phyloP scores from a whole-genome alignment of 1,284 basidiomycete genomes.

The Trichosporon ovoides region DNA sequence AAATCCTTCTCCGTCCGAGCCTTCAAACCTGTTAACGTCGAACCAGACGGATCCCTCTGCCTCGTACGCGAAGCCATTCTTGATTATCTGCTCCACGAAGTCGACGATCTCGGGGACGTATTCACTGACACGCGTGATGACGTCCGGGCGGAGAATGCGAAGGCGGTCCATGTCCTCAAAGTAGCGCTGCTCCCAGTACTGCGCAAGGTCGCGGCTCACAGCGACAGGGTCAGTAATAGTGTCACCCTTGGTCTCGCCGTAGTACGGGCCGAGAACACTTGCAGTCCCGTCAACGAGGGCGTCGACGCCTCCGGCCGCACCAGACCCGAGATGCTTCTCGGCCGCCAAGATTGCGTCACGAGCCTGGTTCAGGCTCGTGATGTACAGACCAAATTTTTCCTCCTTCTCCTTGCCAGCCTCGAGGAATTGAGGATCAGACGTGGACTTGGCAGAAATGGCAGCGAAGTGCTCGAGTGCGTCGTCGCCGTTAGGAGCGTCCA shows the following conservation, averaged over 20 bases:
- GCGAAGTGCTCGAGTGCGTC: slow-evolving; percentile 56
- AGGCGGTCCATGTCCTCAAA: slow-evolving; percentile 90
- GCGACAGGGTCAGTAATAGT: slow-evolving; percentile 75
- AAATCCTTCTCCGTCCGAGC: slow-evolving; percentile 52
- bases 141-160: slow-evolving; percentile 80
- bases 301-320: slow-evolving; percentile 53
- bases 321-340: slow-evolving; percentile 40
- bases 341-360: slow-evolving; percentile 37
- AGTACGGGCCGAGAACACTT: slow-evolving; percentile 66
- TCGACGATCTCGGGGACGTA: slow-evolving; percentile 91
- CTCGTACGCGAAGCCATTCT: slow-evolving; percentile 87
- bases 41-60: slow-evolving; percentile 91
- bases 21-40: slow-evolving; percentile 83
- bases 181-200: slow-evolving; percentile 85
- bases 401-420: slow-evolving; percentile 66
- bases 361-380: slow-evolving; percentile 62
- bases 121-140: slow-evolving; percentile 90
- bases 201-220: slow-evolving; percentile 76
- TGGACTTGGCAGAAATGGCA: slow-evolving; percentile 50
- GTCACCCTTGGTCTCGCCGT: slow-evolving; percentile 74
- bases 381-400: slow-evolving; percentile 87
- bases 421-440: slow-evolving; percentile 56
- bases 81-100: slow-evolving; percentile 80
- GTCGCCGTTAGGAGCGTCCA: slow-evolving; percentile 55
- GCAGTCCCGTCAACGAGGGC: slow-evolving; percentile 65